Percentiles rank a stretch among this genome's conserved stretches.
phyloP scores from a whole-genome alignment of 257 asterid genomes.

The Coffea eugenioides region DNA sequence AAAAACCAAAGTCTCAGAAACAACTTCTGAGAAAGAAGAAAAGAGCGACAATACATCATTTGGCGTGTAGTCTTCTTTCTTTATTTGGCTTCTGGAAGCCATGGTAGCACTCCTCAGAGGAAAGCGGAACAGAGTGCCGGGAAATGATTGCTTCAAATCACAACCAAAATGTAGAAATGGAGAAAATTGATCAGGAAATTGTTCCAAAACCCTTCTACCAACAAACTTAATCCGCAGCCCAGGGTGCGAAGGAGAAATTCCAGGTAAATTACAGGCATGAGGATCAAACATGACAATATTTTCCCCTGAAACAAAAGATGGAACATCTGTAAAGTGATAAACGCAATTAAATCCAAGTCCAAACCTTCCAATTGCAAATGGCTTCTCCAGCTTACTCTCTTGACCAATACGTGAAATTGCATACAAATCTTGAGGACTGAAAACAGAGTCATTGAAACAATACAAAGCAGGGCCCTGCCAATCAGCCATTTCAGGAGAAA shows the following conservation, averaged over 20 bases:
- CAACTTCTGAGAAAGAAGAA: constrained; percentile 79
- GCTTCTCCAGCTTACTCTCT: constrained; percentile 93
- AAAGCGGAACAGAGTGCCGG: constrained; percentile 94
- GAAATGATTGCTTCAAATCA: constrained; percentile 75
- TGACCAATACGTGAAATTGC: constrained; percentile 98
- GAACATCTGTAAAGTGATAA: constrained; percentile 92
- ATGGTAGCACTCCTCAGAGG: constrained; percentile 73
- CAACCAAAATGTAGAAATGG: constrained; percentile 94
- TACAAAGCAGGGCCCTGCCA: constrained; percentile 99
- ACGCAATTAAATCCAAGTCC: constrained; percentile 95
- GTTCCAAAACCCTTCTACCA: constrained; percentile 78
- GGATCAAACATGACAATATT: constrained; percentile 97
- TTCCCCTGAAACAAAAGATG: constrained; percentile 96
- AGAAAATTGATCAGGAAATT: constrained; percentile 97
- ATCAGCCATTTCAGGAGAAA: constrained; percentile 98
- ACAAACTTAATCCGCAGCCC: constrained; percentile 85
- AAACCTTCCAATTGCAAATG: constrained; percentile 97
- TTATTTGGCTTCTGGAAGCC: constrained; percentile 92
- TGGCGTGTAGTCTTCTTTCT: constrained; percentile 73
- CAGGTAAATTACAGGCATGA: constrained; percentile 92
- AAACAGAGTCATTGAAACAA: constrained; percentile 93
- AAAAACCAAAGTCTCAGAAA: constrained; percentile 76
- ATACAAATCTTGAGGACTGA: constrained; percentile 92
- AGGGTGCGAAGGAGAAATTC: constrained; percentile 94
- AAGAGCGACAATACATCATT: constrained; percentile 81